phyloP scores from a whole-genome alignment of 164 flowering plant genomes.

The Piper longum region DNA sequence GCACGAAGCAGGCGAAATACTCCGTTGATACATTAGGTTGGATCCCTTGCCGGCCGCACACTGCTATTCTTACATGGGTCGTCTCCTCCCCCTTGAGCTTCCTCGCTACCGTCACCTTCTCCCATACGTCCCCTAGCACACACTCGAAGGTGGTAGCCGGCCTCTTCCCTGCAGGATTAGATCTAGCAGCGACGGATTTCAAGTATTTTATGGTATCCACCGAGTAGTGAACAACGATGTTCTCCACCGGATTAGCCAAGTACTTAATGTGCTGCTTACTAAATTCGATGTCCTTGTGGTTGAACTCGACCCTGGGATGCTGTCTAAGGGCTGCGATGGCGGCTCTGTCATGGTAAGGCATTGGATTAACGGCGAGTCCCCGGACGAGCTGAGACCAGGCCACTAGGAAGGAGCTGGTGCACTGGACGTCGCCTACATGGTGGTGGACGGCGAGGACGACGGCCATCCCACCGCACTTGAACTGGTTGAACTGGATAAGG shows the following conservation, averaged over 20 bases:
- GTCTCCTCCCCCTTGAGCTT: background rate
- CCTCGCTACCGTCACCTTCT: slow-evolving; percentile 1
- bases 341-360: slow-evolving; percentile 3
- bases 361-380: background rate
- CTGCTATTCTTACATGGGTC: slow-evolving; percentile 3
- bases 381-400: slow-evolving; percentile 5
- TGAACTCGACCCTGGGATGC: slow-evolving; percentile 3
- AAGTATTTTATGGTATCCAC: background rate
- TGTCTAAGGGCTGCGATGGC: slow-evolving; percentile 1
- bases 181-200: background rate
- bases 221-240: background rate
- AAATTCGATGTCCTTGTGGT: slow-evolving; percentile 1
- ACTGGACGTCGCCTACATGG: slow-evolving; percentile 4
- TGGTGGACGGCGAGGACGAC: slow-evolving; percentile 3
- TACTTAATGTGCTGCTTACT: background rate
- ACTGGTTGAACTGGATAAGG: background rate
- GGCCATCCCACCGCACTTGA: slow-evolving; percentile 5
- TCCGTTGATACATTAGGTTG: slow-evolving; percentile 4
- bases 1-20: slow-evolving; percentile 9
- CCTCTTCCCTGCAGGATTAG: background rate
- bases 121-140: slow-evolving; percentile 5
- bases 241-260: background rate
- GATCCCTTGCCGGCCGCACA: slow-evolving; percentile 2
- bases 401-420: slow-evolving; percentile 3
- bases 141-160: slow-evolving; percentile 6